Conservation (phyloP, 2,329 filamentous ascomycete species). For the Aspergillus texensis region DNA sequence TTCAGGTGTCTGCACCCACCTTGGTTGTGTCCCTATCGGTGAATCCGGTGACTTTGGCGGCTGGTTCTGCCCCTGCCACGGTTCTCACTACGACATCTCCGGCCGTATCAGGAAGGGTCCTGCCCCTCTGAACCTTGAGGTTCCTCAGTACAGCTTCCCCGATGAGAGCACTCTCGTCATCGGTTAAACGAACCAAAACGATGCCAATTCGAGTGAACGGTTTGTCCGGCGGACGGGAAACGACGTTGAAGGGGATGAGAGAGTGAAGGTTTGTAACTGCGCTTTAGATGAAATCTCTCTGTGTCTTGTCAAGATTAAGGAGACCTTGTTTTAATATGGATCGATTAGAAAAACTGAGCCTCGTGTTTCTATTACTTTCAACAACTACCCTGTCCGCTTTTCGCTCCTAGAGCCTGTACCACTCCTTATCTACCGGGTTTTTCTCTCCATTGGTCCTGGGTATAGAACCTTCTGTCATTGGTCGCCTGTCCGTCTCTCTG, state of each 20-base stretch:
- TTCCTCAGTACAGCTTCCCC: slow-evolving; percentile 89
- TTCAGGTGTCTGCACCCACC: slow-evolving; percentile 95
- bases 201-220: background rate
- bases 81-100: slow-evolving; percentile 99
- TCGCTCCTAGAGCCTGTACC: slow-evolving; percentile 22
- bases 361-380: slow-evolving; percentile 26
- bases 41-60: slow-evolving; percentile 97
- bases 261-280: slow-evolving; percentile 23
- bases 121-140: slow-evolving; percentile 95
- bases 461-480: slow-evolving; percentile 26
- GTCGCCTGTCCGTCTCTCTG: background rate
- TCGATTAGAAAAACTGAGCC: slow-evolving; percentile 35
- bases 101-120: slow-evolving; percentile 97
- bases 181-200: slow-evolving; percentile 65
- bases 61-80: slow-evolving; percentile 99
- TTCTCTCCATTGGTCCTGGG: slow-evolving; percentile 14
- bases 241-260: slow-evolving; percentile 13
- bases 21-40: slow-evolving; percentile 98
- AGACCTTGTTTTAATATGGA: slow-evolving; percentile 45
- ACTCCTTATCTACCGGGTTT: slow-evolving; percentile 15
- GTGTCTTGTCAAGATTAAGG: slow-evolving; percentile 40
- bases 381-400: slow-evolving; percentile 6
- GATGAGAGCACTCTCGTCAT: slow-evolving; percentile 87
- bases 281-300: slow-evolving; percentile 38
- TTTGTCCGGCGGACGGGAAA: slow-evolving; percentile 7